A percentile compares a stretch with the other conserved stretches of the same genome.
These are phyloP conservation scores for Tritrichomonas foetus DNA, from an alignment of 208 protist species.

Conservation along the genomic window DNA sequence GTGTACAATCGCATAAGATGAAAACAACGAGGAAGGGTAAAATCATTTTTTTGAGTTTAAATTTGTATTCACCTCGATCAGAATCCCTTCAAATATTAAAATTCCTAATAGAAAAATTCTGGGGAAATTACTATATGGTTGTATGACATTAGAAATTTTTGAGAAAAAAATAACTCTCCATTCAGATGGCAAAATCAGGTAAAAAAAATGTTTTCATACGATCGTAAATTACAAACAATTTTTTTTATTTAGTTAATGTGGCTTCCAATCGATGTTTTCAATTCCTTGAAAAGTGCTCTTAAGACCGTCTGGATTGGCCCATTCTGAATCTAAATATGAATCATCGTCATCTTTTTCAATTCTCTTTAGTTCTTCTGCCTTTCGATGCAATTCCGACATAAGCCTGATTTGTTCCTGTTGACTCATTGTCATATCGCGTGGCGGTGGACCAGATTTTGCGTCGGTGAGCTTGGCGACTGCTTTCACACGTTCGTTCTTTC, in stretches of 20 bases:
- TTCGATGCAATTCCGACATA: not conserved
- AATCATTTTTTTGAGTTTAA: no score
- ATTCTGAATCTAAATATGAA: not conserved
- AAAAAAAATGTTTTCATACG: no score
- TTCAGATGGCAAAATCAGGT: no score
- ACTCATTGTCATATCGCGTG: slow-evolving; percentile 13
- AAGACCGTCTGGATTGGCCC: slow-evolving; percentile 5
- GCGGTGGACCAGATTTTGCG: not conserved
- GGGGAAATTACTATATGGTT: no score
- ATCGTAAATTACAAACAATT: no score
- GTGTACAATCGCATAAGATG: no score
- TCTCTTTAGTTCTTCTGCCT: slow-evolving; percentile 30
- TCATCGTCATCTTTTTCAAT: slow-evolving; percentile 19
- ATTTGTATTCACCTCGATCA: no score
- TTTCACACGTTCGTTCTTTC: not conserved
- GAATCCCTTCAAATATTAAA: no score
- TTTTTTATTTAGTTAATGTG: not conserved
- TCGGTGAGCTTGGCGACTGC: not conserved
- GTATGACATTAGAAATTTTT: no score
- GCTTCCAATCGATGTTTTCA: slow-evolving; percentile 20
- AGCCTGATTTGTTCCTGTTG: not conserved
- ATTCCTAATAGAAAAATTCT: no score
- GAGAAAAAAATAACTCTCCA: no score
- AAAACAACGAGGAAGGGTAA: no score
- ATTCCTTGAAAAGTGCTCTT: slow-evolving; percentile 33